These are phyloP conservation scores for Zoysia matrella DNA, from an alignment of 202 grass and related monocot genomes.

Conservation along the genomic window DNA sequence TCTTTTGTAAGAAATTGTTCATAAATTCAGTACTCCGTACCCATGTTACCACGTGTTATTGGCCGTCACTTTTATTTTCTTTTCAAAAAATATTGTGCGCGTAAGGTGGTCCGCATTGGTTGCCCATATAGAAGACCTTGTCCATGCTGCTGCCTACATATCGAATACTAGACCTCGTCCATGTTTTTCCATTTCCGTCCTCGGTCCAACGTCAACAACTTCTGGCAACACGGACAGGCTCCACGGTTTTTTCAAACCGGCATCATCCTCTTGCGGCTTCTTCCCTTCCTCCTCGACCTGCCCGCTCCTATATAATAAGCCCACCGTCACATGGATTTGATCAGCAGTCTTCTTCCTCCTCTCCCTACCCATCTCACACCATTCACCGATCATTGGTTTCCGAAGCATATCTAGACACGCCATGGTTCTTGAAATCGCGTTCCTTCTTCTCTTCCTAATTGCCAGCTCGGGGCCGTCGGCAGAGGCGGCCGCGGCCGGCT, in stretches of 20 bases:
- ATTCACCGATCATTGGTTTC: no score
- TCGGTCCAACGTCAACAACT: constrained; percentile 43
- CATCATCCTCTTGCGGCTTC: neutral
- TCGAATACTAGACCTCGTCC: neutral
- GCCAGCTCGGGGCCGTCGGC: neutral
- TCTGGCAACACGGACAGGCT: no score
- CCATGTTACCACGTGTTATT: no score
- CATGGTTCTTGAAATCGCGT: constrained; percentile 29
- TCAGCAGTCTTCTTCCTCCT: neutral
- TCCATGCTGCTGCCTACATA: neutral
- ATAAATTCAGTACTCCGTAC: no score
- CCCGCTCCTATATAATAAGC: constrained; percentile 19
- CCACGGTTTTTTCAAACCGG: no score
- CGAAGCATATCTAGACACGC: no score
- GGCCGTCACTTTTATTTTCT: no score
- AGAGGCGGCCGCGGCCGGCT: neutral
- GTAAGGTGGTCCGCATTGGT: neutral
- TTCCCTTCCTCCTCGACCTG: constrained; percentile 23
- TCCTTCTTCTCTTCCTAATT: constrained; percentile 15
- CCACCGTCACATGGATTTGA: neutral
- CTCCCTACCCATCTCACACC: neutral
- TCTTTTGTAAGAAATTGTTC: no score
- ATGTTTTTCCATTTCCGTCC: neutral
- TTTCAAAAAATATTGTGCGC: no score
- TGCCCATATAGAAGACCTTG: neutral